phyloP scores from a whole-genome alignment of 2,329 filamentous ascomycete genomes.

The Fusarium goolgardi region DNA sequence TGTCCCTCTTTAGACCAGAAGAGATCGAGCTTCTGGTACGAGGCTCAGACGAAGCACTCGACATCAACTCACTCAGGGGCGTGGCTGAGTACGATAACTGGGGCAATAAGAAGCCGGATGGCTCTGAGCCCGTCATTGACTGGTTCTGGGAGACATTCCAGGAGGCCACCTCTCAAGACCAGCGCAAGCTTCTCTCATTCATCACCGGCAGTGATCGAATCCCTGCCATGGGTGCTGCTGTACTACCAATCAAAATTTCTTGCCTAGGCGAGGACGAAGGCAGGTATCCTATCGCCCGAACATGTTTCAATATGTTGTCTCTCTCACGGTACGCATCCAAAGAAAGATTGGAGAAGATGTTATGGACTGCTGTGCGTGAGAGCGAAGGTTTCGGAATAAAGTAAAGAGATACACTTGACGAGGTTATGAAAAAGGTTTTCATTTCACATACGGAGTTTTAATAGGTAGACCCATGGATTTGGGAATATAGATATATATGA shows the following conservation, averaged over 20 bases:
- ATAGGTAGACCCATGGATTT: conserved; percentile 2
- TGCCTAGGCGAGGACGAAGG: conserved; percentile 80
- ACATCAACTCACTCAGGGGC: conserved; percentile 78
- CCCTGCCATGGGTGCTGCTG: conserved; percentile 86
- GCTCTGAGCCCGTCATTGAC: conserved; percentile 72
- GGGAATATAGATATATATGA: conserved; percentile 29
- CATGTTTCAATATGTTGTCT: conserved; percentile 88
- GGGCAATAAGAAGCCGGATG: conserved; percentile 66
- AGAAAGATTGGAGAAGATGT: conserved; percentile 73
- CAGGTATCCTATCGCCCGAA: conserved; percentile 85
- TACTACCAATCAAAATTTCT: conserved; percentile 78
- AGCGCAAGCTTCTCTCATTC: conserved; percentile 84
- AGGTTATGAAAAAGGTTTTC: conserved; percentile 34
- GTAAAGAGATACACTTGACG: conserved; percentile 56
- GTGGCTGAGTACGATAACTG: conserved; percentile 88
- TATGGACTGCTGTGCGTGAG: conserved; percentile 89
- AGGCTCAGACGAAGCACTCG: conserved; percentile 84
- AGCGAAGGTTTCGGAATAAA: conserved; percentile 94
- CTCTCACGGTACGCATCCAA: conserved; percentile 77
- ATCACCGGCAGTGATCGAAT: conserved; percentile 92
- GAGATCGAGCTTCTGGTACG: conserved; percentile 90
- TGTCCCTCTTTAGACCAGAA: conserved; percentile 87
- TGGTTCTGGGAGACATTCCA: conserved; percentile 94
- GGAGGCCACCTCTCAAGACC: conserved; percentile 71
- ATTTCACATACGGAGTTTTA: conserved; percentile 38